phyloP scores from a whole-genome alignment of 192 early-diverging fungal genomes.

The Entomortierella lignicola region DNA sequence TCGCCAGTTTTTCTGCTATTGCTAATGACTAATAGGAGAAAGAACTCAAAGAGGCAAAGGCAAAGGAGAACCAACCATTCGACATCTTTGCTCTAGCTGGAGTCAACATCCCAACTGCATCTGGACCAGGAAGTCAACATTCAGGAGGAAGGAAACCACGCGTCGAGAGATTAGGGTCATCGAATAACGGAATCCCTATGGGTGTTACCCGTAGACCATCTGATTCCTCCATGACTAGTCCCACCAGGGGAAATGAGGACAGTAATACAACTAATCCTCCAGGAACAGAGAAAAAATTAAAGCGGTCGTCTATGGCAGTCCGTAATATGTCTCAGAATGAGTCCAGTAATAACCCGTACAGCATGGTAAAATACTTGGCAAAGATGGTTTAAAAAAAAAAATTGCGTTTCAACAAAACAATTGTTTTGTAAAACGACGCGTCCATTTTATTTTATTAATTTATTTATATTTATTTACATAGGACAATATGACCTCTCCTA shows the following conservation, averaged over 20 bases:
- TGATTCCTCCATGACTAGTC: conserved; percentile 3
- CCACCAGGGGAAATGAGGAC: neutral
- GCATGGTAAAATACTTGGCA: neutral
- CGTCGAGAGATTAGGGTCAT: neutral
- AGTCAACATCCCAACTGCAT: conserved; percentile 23
- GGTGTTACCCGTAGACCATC: neutral
- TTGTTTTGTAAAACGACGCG: too few species aligned
- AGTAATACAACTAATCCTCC: neutral
- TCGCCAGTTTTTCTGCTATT: neutral
- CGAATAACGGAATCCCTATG: neutral
- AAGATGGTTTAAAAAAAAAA: neutral
- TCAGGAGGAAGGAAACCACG: conserved; percentile 1
- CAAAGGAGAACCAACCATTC: conserved; percentile 43
- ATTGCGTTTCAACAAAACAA: neutral
- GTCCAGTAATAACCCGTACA: neutral
- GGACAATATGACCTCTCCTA: neutral
- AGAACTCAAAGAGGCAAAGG: conserved; percentile 42
- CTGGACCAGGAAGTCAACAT: neutral
- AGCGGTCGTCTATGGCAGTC: conserved; percentile 44
- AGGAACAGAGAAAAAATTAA: conserved; percentile 32
- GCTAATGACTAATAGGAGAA: conserved; percentile 23
- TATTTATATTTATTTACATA: neutral
- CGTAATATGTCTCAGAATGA: conserved; percentile 5
- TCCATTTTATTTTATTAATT: neutral
- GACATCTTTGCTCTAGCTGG: conserved; percentile 50